These are phyloP conservation scores for Rhizopus stolonifer DNA, from an alignment of 371 early-diverging fungal species.

Conservation along the genomic window DNA sequence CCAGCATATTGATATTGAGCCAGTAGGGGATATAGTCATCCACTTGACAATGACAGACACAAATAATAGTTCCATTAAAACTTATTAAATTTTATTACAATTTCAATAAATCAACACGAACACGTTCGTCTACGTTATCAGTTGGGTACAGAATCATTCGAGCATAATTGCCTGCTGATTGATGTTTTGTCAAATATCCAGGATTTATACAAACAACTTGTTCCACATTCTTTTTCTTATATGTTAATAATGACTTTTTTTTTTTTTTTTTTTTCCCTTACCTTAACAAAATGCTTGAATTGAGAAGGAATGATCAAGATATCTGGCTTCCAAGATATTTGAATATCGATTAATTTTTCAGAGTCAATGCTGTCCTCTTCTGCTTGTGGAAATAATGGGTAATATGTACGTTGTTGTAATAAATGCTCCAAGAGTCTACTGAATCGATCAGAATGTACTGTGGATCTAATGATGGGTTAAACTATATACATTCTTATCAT, in stretches of 20 bases:
- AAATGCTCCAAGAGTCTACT: conserved; percentile 66
- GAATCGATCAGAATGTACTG: conserved; percentile 56
- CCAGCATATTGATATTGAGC: conserved; percentile 40
- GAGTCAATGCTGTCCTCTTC: conserved; percentile 59
- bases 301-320: conserved; percentile 75
- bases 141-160: conserved; percentile 67
- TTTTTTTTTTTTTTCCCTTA: conserved; percentile 7
- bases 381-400: conserved; percentile 78
- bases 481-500: background rate
- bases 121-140: conserved; percentile 29
- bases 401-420: conserved; percentile 79
- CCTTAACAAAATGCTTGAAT: conserved; percentile 65
- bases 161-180: conserved; percentile 76
- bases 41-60: conserved; percentile 39
- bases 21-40: conserved; percentile 53
- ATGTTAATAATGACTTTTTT: background rate
- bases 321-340: conserved; percentile 68
- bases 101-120: conserved; percentile 63
- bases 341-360: conserved; percentile 44
- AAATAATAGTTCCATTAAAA: conserved; percentile 13
- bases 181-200: conserved; percentile 63
- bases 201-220: conserved; percentile 81
- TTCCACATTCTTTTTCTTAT: conserved; percentile 44
- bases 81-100: conserved; percentile 40
- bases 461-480: conserved; percentile 9